A percentile compares a stretch with the other conserved stretches of the same genome.
phyloP scores from a whole-genome alignment of 225 moss, liverwort and hornwort genomes.

The Pleurozium schreberi region DNA sequence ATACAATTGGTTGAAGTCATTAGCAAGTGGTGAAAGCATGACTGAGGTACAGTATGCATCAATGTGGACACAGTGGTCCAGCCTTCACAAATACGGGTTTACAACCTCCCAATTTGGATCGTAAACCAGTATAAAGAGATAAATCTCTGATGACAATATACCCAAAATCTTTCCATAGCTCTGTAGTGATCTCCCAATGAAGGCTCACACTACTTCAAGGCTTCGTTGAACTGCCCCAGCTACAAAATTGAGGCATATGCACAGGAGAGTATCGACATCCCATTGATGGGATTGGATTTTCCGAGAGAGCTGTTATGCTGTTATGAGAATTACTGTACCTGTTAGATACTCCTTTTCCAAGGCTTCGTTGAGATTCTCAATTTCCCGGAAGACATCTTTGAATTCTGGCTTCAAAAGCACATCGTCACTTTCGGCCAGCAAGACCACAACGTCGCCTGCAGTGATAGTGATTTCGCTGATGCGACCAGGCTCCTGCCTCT shows the following conservation, averaged over 20 bases:
- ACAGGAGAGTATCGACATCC: neutral
- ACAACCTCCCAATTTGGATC: neutral
- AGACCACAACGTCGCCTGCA: neutral
- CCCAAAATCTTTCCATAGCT: neutral
- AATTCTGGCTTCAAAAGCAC: neutral
- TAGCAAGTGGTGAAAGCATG: neutral
- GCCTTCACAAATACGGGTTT: neutral
- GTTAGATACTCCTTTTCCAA: conserved; percentile 18
- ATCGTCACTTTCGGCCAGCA: neutral
- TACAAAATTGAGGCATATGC: neutral
- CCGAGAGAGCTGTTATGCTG: neutral
- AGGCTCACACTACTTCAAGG: neutral
- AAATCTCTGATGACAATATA: neutral
- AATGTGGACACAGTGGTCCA: neutral
- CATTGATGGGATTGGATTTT: neutral
- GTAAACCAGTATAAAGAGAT: neutral
- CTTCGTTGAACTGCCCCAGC: neutral
- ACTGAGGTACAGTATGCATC: neutral
- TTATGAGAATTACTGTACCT: neutral
- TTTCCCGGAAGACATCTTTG: neutral
- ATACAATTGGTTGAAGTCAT: neutral
- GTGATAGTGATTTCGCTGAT: conserved; percentile 1
- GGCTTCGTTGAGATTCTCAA: neutral
- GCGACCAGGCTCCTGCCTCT: neutral
- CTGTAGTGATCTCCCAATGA: neutral